These are phyloP conservation scores for Lactifluus rugatus DNA, from an alignment of 768 basidiomycete genomes.

Conservation along the genomic window DNA sequence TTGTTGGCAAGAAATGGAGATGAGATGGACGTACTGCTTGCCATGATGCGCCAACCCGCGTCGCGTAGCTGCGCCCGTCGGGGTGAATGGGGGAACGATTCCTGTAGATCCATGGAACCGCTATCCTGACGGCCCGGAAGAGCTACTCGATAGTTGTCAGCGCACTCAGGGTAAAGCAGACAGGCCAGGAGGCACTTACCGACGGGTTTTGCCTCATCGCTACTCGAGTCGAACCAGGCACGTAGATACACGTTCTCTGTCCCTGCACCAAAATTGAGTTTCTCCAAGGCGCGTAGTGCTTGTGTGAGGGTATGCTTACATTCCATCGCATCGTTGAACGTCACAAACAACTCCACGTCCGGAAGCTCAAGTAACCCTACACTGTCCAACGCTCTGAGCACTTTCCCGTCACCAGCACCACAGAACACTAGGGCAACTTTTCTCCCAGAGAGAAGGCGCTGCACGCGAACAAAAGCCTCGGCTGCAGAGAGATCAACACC, in stretches of 20 bases:
- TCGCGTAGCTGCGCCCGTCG: constrained; percentile 19
- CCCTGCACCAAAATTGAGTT: constrained; percentile 42
- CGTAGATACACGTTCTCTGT: constrained; percentile 88
- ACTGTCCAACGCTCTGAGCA: constrained; percentile 63
- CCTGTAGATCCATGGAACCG: constrained; percentile 5
- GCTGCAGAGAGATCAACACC: constrained; percentile 94
- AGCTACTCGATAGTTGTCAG: not conserved
- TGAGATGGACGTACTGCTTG: constrained; percentile 4
- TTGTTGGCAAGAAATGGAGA: not conserved
- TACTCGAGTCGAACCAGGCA: constrained; percentile 65
- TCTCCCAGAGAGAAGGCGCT: constrained; percentile 65
- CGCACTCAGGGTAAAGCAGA: not conserved
- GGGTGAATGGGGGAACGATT: constrained; percentile 14
- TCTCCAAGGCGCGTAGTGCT: not conserved
- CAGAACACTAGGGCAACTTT: constrained; percentile 85
- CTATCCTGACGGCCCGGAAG: constrained; percentile 16
- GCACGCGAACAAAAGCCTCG: constrained; percentile 89
- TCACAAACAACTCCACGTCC: constrained; percentile 72
- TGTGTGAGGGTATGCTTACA: constrained; percentile 42
- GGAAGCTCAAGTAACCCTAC: constrained; percentile 73
- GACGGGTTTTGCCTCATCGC: constrained; percentile 38
- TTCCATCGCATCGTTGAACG: constrained; percentile 86
- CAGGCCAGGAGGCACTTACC: constrained; percentile 30
- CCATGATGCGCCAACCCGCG: constrained; percentile 15
- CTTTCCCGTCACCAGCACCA: constrained; percentile 52